Conservation (phyloP, 169 alveolate genomes). For the Eimeria acervulina region DNA sequence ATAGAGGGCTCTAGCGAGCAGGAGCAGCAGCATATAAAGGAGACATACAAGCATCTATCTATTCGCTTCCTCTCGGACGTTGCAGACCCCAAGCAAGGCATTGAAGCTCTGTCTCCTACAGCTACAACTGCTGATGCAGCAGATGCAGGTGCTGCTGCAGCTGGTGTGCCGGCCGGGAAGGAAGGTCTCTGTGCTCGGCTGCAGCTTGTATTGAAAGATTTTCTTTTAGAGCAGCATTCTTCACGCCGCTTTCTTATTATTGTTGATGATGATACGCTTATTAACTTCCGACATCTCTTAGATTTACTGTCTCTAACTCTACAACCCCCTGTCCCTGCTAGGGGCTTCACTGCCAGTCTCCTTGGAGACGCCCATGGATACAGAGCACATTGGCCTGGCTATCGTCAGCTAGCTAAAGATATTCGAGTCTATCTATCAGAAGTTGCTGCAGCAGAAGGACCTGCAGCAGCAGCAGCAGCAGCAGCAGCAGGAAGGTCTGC, state of each 20-base stretch:
- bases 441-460: not conserved
- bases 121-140: not conserved
- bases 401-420: conserved; percentile 9
- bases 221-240: not conserved
- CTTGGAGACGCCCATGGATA: conserved; percentile 37
- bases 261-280: conserved; percentile 72
- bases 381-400: conserved; percentile 5
- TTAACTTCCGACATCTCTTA: conserved; percentile 65
- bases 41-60: not conserved
- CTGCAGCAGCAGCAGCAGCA: conserved; percentile 34
- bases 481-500: not conserved
- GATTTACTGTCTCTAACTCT: conserved; percentile 64
- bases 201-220: not conserved
- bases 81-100: not conserved
- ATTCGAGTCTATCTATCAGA: not conserved
- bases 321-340: conserved; percentile 77
- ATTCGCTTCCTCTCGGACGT: conserved; percentile 26
- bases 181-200: conserved; percentile 38
- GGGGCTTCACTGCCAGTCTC: conserved; percentile 32
- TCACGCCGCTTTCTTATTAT: conserved; percentile 32
- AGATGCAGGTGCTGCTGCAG: too few relatives aligned
- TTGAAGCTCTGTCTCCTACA: not conserved
- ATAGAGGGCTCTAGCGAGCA: not conserved
- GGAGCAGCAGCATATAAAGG: conserved; percentile 12
- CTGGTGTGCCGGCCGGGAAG: not conserved